phyloP scores from a whole-genome alignment of 208 protist genomes.

The Acanthamoeba royreba region DNA sequence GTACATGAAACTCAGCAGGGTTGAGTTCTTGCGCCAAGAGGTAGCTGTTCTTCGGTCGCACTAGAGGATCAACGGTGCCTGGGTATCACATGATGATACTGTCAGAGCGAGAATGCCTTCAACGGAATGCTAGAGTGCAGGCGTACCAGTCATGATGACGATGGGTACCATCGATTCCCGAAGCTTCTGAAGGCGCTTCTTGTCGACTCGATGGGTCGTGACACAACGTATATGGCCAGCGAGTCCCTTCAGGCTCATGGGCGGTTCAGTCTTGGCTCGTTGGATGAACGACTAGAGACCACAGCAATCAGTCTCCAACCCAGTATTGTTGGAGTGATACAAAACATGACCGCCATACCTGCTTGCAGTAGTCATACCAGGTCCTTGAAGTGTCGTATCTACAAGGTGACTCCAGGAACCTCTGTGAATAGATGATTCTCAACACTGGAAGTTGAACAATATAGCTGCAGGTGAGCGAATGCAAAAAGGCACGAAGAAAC shows the following conservation, averaged over 20 bases:
- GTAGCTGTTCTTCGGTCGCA: neutral
- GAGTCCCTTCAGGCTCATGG: neutral
- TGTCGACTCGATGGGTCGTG: neutral
- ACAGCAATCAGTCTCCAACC: neutral
- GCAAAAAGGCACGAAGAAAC: neutral
- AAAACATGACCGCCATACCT: neutral
- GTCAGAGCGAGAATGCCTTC: neutral
- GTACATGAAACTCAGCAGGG: neutral
- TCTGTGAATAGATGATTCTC: neutral
- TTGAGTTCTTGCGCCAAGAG: neutral
- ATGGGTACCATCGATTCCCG: neutral
- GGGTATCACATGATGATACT: neutral
- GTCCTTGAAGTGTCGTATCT: neutral
- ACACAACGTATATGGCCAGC: neutral
- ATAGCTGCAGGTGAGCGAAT: neutral
- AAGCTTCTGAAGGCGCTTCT: neutral
- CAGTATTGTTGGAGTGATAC: neutral
- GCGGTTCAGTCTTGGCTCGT: neutral
- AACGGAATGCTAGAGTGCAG: neutral
- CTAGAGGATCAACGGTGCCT: neutral
- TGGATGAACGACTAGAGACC: neutral
- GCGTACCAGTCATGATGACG: neutral
- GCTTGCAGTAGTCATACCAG: neutral
- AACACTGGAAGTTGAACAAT: neutral
- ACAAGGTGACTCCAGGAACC: neutral